phyloP scores from a whole-genome alignment of 1,139 yeast species.

The Nakaseomyces kungkrabaensis region DNA sequence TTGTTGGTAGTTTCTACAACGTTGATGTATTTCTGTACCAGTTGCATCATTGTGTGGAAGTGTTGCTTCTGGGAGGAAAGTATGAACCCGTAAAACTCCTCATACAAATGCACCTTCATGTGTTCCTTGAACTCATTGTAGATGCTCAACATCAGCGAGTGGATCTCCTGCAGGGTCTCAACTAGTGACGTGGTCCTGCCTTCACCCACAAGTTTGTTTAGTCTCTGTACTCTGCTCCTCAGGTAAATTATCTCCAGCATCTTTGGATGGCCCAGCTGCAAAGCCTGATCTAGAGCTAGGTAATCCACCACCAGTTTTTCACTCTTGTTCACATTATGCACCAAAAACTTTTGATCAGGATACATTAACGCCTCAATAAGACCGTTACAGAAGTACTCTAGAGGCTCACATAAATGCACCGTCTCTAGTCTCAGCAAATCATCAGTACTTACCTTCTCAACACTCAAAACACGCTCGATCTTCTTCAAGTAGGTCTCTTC shows the following conservation, averaged over 20 bases:
- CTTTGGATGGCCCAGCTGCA: constrained; percentile 18
- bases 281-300: background rate
- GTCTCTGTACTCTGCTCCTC: constrained; percentile 10
- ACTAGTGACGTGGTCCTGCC: background rate
- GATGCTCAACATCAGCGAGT: background rate
- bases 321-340: background rate
- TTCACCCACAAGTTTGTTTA: background rate
- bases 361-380: constrained; percentile 6
- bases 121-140: constrained; percentile 2
- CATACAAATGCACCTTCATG: background rate
- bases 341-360: constrained; percentile 2
- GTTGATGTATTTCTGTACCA: constrained; percentile 1
- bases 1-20: background rate
- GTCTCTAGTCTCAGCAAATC: constrained; percentile 1
- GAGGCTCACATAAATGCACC: background rate
- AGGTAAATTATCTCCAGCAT: constrained; percentile 19
- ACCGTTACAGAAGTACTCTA: background rate
- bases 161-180: background rate
- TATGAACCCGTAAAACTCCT: constrained; percentile 2
- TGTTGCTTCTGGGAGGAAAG: background rate
- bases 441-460: background rate
- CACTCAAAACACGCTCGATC: constrained; percentile 3
- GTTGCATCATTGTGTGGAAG: constrained; percentile 1
- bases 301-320: background rate
- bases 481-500: constrained; percentile 3